Evolutionary conservation across 495 filamentous ascomycete genomes (phyloP), one percentile per base, ranked within the genome.

Genomic region (Hypoxylon perforatum): DNA sequence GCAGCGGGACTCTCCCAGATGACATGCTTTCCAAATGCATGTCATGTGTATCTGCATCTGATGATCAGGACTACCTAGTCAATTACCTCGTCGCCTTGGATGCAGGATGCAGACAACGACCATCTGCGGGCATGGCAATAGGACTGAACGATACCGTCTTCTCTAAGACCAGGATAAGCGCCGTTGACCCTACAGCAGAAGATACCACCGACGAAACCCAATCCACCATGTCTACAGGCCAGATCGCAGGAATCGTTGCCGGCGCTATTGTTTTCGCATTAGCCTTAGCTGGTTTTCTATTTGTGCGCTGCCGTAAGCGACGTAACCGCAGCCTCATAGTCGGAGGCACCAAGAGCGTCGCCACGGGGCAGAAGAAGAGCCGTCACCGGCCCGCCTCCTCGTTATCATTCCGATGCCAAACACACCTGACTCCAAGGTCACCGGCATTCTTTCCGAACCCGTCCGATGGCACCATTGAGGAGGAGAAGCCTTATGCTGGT

Each of bases 141-240:
- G 77, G 78, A 17, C 56, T 86, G 17, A 79, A 78, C 58, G 83
- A 80, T 38, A 81, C 78, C 10, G 51, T 86, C 56, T 86, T 86
- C 59, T 76, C 81, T 18, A 58, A 44, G 1, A 70, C 68, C 2
- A 41, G n/a, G 10, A 75, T 85, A 49, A 76, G 65, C 51, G 77
- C 85, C 15, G 75, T 80, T 60, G 76, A 82, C 47, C 76, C 79
- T 14, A 22, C 46, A 18, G 22, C 65, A 1, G 66, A 58, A 1
- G 41, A 71, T 0, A n/a, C 55, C 4, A 36, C 70, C 17, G 55
- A 64, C 0, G 33, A 61, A 6, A 44, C 70, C 1, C 18, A 45
- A 28, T 28, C 75, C 11, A 1, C 47, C 10, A 33, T 81, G 3
- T 52, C 76, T 0, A 65, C 63, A n/a, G 61, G 76, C 28, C 67